Base-by-base conservation (phyloP, 2,329 filamentous ascomycete species). In the Claviceps pazoutovae region DNA sequence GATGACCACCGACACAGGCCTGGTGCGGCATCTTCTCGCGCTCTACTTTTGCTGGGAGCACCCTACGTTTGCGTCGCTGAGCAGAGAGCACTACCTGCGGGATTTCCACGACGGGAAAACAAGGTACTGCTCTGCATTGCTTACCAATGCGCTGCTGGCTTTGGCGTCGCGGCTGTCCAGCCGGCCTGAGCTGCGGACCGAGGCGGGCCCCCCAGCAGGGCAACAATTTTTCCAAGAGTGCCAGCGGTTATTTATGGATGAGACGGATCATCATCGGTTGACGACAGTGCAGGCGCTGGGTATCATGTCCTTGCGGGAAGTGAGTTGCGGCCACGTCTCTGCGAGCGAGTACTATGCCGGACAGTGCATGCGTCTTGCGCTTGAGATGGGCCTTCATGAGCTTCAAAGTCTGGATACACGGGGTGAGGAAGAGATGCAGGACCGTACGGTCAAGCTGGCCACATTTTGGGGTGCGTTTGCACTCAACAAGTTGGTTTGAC, bases 11-110 rank as follows among this genome's bases (percentile, higher is more conserved):
- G 80, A 86, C 56, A 58, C 68, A 6, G 65, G 62, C 8, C 72
- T 86, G 26, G 77, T 86, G 1, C 72, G 80, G 55, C 80, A 82
- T 58, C 68, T 86, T 11, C 66, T 86, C 48, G 72, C 75, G 0
- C 68, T 86, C 30, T 86, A 86, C 65, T 86, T 86, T 57, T 84
- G 81, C 67, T 88, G 83, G 77, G 79, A 84, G 56, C 86, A 88
- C 62, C 82, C 84, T 3, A 86, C 83, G 16, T 86, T 86, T 65
- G 78, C 82, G 4, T 79, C 84, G 3, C 74, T 88, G 48, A 84
- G 80, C 60, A 82, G 83, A 60, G 80, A 86, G 58, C 78, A 82
- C 59, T 87, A 86, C 58, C 68, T 83, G 53, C 72, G 73, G 49
- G 83, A 86, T 62, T 85, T 84, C 59, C 67, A 71, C 34, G 70